A percentile compares a stretch with the other conserved stretches of the same genome.
phyloP scores from a whole-genome alignment of 306 rosid genomes.

The Corylus americana region DNA sequence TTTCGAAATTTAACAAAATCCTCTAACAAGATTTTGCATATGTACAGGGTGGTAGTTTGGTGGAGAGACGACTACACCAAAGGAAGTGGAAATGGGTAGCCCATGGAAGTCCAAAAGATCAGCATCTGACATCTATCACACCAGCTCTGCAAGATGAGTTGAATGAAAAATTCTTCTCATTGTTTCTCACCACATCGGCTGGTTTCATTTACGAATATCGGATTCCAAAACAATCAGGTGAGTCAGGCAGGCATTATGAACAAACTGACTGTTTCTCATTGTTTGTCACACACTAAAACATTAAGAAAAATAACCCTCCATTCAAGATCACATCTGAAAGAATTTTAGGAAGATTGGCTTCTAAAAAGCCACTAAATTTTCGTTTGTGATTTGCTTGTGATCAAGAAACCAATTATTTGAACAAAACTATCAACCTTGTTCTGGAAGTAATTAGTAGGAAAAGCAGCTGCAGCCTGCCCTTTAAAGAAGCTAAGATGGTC shows the following conservation, averaged over 20 bases:
- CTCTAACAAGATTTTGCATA: conserved; percentile 16
- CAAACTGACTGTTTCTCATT: background rate
- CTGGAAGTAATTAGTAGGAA: background rate
- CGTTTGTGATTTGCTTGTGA: background rate
- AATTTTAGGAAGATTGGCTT: background rate
- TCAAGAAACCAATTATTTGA: background rate
- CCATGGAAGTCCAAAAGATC: conserved; percentile 76
- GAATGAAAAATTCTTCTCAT: conserved; percentile 52
- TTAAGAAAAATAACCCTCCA: background rate
- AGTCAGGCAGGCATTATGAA: conserved; percentile 23
- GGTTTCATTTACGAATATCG: conserved; percentile 78
- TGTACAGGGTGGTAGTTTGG: conserved; percentile 72
- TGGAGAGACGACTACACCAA: conserved; percentile 77
- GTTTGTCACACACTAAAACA: background rate
- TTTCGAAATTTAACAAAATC: background rate
- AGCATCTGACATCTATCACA: conserved; percentile 66
- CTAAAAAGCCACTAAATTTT: background rate
- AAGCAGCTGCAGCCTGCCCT: background rate
- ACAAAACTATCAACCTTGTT: background rate
- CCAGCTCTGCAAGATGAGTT: conserved; percentile 56
- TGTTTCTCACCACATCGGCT: conserved; percentile 66
- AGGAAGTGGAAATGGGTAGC: conserved; percentile 96
- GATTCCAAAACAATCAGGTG: conserved; percentile 59
- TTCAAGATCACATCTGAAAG: background rate
- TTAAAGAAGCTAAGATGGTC: background rate